These are phyloP conservation scores for Cytospora schulzeri DNA, from an alignment of 2,329 filamentous ascomycete genomes.

Conservation along the genomic window DNA sequence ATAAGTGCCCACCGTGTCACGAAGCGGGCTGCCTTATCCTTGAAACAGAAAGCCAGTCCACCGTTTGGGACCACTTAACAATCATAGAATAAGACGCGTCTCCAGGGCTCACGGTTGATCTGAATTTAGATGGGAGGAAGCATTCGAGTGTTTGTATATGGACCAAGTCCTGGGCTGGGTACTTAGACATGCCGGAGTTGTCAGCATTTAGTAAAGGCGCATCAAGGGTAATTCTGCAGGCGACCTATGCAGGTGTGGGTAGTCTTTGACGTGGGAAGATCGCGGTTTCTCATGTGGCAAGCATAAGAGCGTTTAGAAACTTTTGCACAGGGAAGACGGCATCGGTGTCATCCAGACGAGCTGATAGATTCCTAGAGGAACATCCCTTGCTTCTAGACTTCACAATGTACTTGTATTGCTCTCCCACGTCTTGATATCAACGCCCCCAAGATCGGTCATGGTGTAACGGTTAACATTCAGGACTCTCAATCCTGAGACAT, in stretches of 20 bases:
- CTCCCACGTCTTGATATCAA: not conserved
- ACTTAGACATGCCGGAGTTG: not conserved
- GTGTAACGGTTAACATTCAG: slow-evolving; percentile 14
- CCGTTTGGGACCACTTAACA: not conserved
- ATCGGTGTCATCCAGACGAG: not conserved
- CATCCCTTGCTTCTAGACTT: not conserved
- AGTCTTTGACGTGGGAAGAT: not conserved
- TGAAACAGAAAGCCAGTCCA: not conserved
- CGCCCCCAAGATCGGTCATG: not conserved
- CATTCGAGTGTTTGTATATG: not conserved
- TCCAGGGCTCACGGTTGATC: not conserved
- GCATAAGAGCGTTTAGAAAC: not conserved
- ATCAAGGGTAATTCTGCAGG: not conserved
- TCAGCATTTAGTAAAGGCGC: not conserved
- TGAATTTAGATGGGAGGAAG: not conserved
- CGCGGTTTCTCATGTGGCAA: not conserved
- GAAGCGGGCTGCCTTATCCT: not conserved
- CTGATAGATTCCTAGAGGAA: not conserved
- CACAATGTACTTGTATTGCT: not conserved
- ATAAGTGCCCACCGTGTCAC: not conserved
- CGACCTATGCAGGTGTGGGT: not conserved
- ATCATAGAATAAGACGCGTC: not conserved
- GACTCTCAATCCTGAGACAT: slow-evolving; percentile 12
- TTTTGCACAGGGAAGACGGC: no score
- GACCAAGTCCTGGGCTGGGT: not conserved